Evolutionary conservation across 2,329 filamentous ascomycete genomes (phyloP).

Genomic region (Aspergillus tamarii): DNA sequence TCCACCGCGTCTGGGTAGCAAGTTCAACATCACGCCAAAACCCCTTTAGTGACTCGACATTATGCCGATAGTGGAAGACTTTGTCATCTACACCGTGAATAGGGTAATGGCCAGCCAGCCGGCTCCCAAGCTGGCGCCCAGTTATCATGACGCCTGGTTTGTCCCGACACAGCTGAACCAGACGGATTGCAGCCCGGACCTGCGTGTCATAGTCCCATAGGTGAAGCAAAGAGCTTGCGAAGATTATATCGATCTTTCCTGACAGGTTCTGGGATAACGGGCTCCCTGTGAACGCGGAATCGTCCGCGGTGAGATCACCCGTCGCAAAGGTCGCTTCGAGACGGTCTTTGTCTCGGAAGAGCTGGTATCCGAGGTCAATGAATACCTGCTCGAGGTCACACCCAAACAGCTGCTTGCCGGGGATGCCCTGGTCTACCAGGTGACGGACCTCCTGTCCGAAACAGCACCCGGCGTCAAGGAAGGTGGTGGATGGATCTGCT

Average conservation of each 20-base stretch:
- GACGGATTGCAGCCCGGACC: slow-evolving; percentile 14
- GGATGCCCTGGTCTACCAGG: slow-evolving; percentile 20
- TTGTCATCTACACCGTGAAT: slow-evolving; percentile 11
- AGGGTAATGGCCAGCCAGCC: slow-evolving; percentile 16
- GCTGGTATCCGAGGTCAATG: slow-evolving; percentile 60
- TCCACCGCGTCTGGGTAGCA: slow-evolving; percentile 19
- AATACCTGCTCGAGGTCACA: slow-evolving; percentile 53
- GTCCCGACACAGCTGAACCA: slow-evolving; percentile 20
- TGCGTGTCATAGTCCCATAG: slow-evolving; percentile 23
- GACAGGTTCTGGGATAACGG: too few species aligned
- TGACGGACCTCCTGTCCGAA: slow-evolving; percentile 16
- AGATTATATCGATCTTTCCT: slow-evolving; percentile 17
- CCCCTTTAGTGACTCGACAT: slow-evolving; percentile 19
- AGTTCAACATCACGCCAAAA: slow-evolving; percentile 19
- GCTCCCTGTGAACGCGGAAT: not conserved
- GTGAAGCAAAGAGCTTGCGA: slow-evolving; percentile 23
- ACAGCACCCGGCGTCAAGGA: too few species aligned
- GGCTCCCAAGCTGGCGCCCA: slow-evolving; percentile 21
- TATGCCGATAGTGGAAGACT: slow-evolving; percentile 20
- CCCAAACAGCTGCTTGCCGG: slow-evolving; percentile 38
- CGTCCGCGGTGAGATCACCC: slow-evolving; percentile 43
- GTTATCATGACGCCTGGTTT: slow-evolving; percentile 16
- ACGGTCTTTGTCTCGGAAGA: slow-evolving; percentile 60
- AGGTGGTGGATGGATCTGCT: too few species aligned
- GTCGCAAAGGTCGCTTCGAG: slow-evolving; percentile 54